These are phyloP conservation scores for Combretum micranthum DNA, from an alignment of 345 rosid genomes.

Conservation along the genomic window DNA sequence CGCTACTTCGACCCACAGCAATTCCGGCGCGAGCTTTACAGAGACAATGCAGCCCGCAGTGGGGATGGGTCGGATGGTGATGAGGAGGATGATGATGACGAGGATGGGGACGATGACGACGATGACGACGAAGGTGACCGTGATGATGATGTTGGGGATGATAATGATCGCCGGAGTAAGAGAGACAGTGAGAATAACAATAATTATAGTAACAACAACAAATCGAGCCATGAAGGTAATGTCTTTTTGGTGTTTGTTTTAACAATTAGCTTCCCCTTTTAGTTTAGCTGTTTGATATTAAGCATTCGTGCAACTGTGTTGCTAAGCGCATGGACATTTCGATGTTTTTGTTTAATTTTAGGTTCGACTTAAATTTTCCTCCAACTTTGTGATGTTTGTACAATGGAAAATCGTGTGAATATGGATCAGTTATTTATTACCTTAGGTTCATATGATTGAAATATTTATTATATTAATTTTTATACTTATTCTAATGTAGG, in stretches of 20 bases:
- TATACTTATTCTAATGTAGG: too few species aligned
- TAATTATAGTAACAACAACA: neutral
- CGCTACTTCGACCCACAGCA: too few species aligned
- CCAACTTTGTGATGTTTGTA: too few species aligned
- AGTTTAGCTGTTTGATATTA: conserved; percentile 1
- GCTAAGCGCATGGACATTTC: too few species aligned
- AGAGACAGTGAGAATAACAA: neutral
- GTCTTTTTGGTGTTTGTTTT: too few species aligned
- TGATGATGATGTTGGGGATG: conserved; percentile 1
- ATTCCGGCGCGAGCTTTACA: too few species aligned
- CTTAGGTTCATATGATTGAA: too few species aligned
- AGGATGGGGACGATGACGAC: conserved; percentile 19
- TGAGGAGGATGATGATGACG: conserved; percentile 37
- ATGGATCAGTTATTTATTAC: too few species aligned
- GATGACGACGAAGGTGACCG: conserved; percentile 15
- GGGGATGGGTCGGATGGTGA: conserved; percentile 41
- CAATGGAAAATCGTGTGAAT: too few species aligned
- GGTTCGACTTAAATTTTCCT: too few species aligned
- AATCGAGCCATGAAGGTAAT: neutral
- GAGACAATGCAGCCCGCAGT: neutral
- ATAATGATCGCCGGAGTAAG: neutral
- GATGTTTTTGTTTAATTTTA: too few species aligned
- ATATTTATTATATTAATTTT: too few species aligned
- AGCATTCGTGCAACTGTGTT: conserved; percentile 8
- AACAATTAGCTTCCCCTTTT: neutral